These are phyloP conservation scores for Bipolaris cookei DNA, from an alignment of 2,329 filamentous ascomycete genomes.

Conservation along the genomic window DNA sequence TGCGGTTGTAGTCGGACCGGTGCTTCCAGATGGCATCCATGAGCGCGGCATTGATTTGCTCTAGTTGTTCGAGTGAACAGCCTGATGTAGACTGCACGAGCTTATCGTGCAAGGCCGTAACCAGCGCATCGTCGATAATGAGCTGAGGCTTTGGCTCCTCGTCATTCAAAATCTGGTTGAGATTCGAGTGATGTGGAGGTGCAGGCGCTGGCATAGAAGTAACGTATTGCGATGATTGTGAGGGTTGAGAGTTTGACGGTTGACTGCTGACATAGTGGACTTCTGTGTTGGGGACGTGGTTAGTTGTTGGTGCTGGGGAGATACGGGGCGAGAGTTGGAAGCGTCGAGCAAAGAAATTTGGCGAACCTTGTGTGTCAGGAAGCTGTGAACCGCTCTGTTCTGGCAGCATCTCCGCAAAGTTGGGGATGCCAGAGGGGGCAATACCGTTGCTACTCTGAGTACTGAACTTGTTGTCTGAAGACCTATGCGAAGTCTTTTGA, in stretches of 20 bases:
- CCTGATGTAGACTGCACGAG: conserved; percentile 74
- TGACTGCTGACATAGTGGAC: conserved; percentile 45
- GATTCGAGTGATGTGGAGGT: conserved; percentile 44
- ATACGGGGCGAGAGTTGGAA: conserved; percentile 17
- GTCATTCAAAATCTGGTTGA: conserved; percentile 54
- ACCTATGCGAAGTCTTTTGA: conserved; percentile 80
- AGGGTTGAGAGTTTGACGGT: conserved; percentile 48
- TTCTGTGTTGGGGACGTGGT: conserved; percentile 33
- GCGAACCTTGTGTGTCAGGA: conserved; percentile 68
- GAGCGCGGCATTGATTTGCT: conserved; percentile 87
- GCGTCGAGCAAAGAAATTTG: conserved; percentile 25
- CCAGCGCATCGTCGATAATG: conserved; percentile 57
- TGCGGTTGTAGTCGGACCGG: conserved; percentile 82
- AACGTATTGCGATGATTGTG: conserved; percentile 45
- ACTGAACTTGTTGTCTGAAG: conserved; percentile 72
- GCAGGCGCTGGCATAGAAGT: conserved; percentile 46
- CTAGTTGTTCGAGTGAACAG: conserved; percentile 89
- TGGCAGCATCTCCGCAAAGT: conserved; percentile 61
- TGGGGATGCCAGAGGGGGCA: conserved; percentile 57
- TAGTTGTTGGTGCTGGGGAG: conserved; percentile 21
- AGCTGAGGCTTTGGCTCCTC: conserved; percentile 42
- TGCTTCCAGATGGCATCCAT: conserved; percentile 90
- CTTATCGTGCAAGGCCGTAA: conserved; percentile 65
- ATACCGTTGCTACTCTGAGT: conserved; percentile 75
- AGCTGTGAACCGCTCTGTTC: conserved; percentile 62